Percentiles rank a stretch among this genome's conserved stretches.
These are phyloP conservation scores for Oryza glumipatula DNA, from an alignment of 176 grass and related monocot species.

Conservation along the genomic window DNA sequence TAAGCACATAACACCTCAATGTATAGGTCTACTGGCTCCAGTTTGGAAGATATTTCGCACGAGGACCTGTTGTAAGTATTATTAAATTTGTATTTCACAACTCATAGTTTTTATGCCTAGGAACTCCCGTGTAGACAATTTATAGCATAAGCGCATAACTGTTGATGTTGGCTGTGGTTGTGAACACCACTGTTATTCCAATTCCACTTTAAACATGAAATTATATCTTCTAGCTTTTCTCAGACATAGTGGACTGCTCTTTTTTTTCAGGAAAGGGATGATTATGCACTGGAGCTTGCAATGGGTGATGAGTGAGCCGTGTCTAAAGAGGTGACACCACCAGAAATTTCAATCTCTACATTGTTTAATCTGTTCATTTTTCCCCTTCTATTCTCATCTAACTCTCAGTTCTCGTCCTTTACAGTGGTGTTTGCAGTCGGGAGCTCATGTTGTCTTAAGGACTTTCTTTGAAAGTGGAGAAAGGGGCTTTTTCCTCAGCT, in stretches of 20 bases:
- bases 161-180: background rate
- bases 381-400: background rate
- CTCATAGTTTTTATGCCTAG: background rate
- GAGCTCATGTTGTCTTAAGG: background rate
- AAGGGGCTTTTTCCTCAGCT: background rate
- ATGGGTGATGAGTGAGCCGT: slow-evolving; percentile 77
- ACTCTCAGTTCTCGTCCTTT: background rate
- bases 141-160: background rate
- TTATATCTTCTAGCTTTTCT: slow-evolving; percentile 9
- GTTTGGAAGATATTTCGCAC: slow-evolving; percentile 95
- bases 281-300: slow-evolving; percentile 90
- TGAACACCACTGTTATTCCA: background rate
- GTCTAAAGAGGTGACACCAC: slow-evolving; percentile 20
- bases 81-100: background rate
- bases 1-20: slow-evolving; percentile 20
- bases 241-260: background rate
- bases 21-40: slow-evolving; percentile 95
- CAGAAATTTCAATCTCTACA: background rate
- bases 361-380: background rate
- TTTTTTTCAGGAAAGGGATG: slow-evolving; percentile 80
- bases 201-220: background rate
- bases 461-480: background rate
- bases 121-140: background rate
- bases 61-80: slow-evolving; percentile 85
- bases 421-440: background rate